These are phyloP conservation scores for Spencermartinsiella ligniputridi DNA, from an alignment of 1,139 yeast genomes.

Conservation along the genomic window DNA sequence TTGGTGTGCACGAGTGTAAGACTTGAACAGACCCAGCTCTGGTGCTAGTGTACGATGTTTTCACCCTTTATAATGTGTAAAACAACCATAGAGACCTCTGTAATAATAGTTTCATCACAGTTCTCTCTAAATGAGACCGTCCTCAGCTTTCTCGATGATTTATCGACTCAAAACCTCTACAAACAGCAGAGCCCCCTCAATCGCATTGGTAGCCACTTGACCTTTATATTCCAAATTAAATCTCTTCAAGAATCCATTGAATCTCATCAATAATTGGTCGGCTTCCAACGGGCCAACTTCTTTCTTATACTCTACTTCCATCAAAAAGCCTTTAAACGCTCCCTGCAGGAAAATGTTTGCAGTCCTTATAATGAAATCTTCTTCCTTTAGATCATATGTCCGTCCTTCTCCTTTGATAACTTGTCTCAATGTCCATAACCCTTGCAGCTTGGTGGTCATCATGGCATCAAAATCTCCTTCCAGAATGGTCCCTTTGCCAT, in stretches of 20 bases:
- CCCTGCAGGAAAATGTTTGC: slow-evolving; percentile 75
- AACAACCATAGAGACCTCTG: too few relatives aligned
- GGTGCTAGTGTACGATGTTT: slow-evolving; percentile 3
- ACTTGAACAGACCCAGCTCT: slow-evolving; percentile 8
- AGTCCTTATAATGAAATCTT: slow-evolving; percentile 44
- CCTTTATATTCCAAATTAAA: slow-evolving; percentile 12
- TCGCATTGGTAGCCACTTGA: background rate
- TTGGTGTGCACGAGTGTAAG: background rate
- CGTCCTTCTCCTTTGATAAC: slow-evolving; percentile 73
- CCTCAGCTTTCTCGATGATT: too few relatives aligned
- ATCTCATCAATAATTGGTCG: slow-evolving; percentile 7
- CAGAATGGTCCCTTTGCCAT: slow-evolving; percentile 31
- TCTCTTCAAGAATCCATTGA: slow-evolving; percentile 15
- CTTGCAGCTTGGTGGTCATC: slow-evolving; percentile 52
- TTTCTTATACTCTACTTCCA: slow-evolving; percentile 44
- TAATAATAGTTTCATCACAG: too few relatives aligned
- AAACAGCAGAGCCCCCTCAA: background rate
- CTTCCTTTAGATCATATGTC: slow-evolving; percentile 42
- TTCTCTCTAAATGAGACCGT: too few relatives aligned
- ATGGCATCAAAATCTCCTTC: slow-evolving; percentile 32
- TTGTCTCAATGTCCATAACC: slow-evolving; percentile 70
- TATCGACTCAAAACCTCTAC: background rate
- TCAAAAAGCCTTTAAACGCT: slow-evolving; percentile 61
- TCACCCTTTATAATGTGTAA: too few relatives aligned
- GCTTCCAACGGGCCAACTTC: slow-evolving; percentile 5